Conservation (phyloP, 345 rosid genomes). For the Salix caprea region DNA sequence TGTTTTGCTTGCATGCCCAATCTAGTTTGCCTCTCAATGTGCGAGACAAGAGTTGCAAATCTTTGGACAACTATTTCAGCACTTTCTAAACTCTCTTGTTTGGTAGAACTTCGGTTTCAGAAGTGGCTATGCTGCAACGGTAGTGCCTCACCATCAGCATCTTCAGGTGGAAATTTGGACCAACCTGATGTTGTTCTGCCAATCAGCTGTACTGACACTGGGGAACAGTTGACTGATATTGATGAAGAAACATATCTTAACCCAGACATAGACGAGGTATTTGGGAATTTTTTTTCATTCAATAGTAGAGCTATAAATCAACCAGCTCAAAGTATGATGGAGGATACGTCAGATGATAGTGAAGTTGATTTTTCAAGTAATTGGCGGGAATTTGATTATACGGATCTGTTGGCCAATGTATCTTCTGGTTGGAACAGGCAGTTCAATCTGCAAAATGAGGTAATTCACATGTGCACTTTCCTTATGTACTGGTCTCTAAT, state of each 20-base stretch:
- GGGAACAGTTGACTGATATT: conserved; percentile 19
- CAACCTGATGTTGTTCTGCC: conserved; percentile 24
- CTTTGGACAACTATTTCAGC: conserved; percentile 82
- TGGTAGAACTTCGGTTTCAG: conserved; percentile 71
- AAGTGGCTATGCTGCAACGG: conserved; percentile 62
- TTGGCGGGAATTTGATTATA: conserved; percentile 36
- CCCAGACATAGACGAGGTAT: conserved; percentile 37
- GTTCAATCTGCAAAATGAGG: conserved; percentile 45
- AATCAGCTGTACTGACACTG: conserved; percentile 18
- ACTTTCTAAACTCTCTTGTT: conserved; percentile 66
- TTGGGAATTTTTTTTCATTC: conserved; percentile 34
- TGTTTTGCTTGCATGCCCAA: conserved; percentile 87
- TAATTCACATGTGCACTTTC: conserved; percentile 18
- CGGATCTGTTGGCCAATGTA: conserved; percentile 28
- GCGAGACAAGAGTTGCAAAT: conserved; percentile 71
- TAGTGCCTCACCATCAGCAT: conserved; percentile 28
- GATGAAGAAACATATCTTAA: conserved; percentile 29
- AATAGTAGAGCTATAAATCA: conserved; percentile 19
- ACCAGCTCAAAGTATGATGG: conserved; percentile 30
- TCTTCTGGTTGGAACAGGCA: conserved; percentile 40
- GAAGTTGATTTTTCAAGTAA: conserved; percentile 56
- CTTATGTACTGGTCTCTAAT: background rate
- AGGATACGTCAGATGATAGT: conserved; percentile 54
- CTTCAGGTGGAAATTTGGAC: conserved; percentile 26
- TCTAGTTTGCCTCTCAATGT: conserved; percentile 67